Base-by-base conservation (phyloP, 495 filamentous ascomycete genomes). In the Jackrogersella multiformis region DNA sequence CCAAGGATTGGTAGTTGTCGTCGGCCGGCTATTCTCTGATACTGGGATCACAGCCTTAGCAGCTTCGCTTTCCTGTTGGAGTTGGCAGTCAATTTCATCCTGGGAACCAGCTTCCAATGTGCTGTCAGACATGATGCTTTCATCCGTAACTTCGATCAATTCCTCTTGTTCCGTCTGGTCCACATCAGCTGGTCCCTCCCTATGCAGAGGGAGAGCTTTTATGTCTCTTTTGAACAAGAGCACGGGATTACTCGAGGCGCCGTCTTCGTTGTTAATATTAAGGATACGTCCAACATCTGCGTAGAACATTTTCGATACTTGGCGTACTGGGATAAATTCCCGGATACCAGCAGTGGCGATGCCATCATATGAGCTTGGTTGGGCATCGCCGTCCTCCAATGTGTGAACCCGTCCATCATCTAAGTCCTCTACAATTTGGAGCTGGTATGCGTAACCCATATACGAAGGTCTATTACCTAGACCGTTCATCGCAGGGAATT, bases 271-370 rank as follows among this genome's bases (percentile, higher is more conserved):
- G 32, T 88, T 89, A 59, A 98, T 97, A 59, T 96, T 96, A 32
- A 99, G 84, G 15, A 99, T 94, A 73, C 90, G 91, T 21, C 96
- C 94, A 3, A 95, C 97, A 68, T 97, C 92, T 12, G 95, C 94
- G 68, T 98, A 99, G 76, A 99, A 98, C 21, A 99, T 95, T 69
- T 96, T 98, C 20, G 92, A 92, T 8, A 98, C 87, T 70, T 98
- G 89, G 73, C 96, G 89, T 30, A 99, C 89, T 0, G 96, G 95
- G 5, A 99, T 81, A 24, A 87, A 83, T 68, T 96, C 91, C 28
- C 93, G 82, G 16, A 98, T 88, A 4, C 96, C 96, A 20, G 95
- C 94, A 23, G 77, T 73, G 6, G 76, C 55, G 18, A 97, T 81
- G 28, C 89, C 92, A 65, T 92, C 92, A 66, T 87, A 96, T 0